Evolutionary conservation across 768 basidiomycete genomes (phyloP), one percentile per base, ranked within the genome.

Genomic region (Auriscalpium microsporum): DNA sequence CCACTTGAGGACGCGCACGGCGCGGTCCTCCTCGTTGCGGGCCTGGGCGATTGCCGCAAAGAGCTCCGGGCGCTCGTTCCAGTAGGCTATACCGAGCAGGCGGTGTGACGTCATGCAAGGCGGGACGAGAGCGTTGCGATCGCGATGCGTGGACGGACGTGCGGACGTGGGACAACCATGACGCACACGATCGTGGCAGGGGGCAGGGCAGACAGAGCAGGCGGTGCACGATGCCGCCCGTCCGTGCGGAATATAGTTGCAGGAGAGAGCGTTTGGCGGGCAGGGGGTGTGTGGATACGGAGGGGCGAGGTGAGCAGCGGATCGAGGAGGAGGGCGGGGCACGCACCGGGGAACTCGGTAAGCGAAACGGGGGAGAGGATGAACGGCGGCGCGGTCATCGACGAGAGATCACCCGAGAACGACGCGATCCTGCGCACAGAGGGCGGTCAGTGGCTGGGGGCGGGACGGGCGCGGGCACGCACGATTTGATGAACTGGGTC

Each of bases 401-500:
- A 81, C 1, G 87, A 93, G 45, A 94, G 77, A 73, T 94, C 93
- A 53, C 92, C 92, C 2, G 90, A 89, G 65, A 94, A 82, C 36
- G 86, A 85, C 35, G 91, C 86, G 63, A 95, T 84, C 58, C 89
- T 90, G 64, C 9, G 33, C 19, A 38, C 36, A 4, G 14, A 10
- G 54, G 1, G 51, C 35, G 58, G 48, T 60, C 28, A 59, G 58
- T 9, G 50, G 33, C 17, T n/a, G 36, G 37, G 8, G 57, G 28
- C 10, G 35, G 13, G 45, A n/a, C 10, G 47, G 10, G 51, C 17
- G 53, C 10, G n/a, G 3, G 53, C 37, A 47, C 85, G 52, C 64
- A 92, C 90, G 87, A 83, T 78, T 95, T 96, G 67, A 96, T 75
- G 72, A 96, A 95, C 2, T 84, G 83, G 0, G 86, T 78, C 94